Percentiles rank a stretch among this genome's conserved stretches.
Evolutionary conservation across 768 basidiomycete species (phyloP).

Genomic region (Leucocoprinus leucothites): DNA sequence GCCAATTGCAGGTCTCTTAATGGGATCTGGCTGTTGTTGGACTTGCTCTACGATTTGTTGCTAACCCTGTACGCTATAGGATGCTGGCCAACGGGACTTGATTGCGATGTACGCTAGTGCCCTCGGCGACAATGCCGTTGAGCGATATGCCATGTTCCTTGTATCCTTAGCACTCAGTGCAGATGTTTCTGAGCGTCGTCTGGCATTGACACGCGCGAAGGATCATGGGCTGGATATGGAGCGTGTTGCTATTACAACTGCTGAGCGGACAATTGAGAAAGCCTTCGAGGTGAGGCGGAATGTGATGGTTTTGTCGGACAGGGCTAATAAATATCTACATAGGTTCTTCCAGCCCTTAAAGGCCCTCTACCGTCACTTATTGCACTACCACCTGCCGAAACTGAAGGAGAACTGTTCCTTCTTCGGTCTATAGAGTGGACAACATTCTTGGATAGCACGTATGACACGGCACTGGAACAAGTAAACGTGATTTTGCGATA

Average conservation of each 20-base stretch:
- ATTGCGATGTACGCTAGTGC: constrained; percentile 95
- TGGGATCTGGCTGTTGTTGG: too few species aligned
- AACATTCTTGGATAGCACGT: constrained; percentile 70
- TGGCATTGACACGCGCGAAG: constrained; percentile 70
- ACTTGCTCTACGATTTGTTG: neutral
- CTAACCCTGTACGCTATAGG: constrained; percentile 30
- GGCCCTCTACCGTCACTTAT: constrained; percentile 63
- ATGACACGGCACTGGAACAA: constrained; percentile 76
- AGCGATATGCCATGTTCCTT: constrained; percentile 90
- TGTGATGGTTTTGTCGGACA: neutral
- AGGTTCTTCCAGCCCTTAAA: constrained; percentile 52
- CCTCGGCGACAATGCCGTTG: constrained; percentile 85
- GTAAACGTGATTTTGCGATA: constrained; percentile 87
- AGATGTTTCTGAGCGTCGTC: constrained; percentile 59
- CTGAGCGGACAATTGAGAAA: constrained; percentile 72
- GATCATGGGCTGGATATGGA: constrained; percentile 85
- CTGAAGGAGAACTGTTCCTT: constrained; percentile 59
- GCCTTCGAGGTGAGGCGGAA: constrained; percentile 51
- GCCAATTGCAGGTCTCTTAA: too few species aligned
- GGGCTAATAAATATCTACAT: constrained; percentile 6
- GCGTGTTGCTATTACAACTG: constrained; percentile 76
- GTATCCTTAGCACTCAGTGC: constrained; percentile 67
- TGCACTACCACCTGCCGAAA: constrained; percentile 50
- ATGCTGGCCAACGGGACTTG: constrained; percentile 75
- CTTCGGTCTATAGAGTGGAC: constrained; percentile 95